Evolutionary conservation across 192 early-diverging fungal species (phyloP).

Genomic region (Backusella westeae): DNA sequence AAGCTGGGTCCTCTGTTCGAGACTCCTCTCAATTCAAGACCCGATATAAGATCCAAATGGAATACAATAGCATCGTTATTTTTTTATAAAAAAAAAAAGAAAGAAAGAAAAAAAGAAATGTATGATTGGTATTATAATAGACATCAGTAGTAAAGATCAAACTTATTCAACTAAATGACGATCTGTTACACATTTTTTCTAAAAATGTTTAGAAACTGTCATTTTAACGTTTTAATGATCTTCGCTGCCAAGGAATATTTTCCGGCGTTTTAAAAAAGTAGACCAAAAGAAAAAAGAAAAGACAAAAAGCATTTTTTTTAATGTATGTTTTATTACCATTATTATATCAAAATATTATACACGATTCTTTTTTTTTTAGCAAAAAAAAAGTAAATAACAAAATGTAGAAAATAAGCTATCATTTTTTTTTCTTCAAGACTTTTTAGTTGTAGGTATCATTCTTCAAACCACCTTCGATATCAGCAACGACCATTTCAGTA

Average conservation of each 20-base stretch:
- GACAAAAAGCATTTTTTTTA: neutral
- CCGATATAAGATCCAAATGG: neutral
- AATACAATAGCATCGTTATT: neutral
- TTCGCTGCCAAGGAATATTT: neutral
- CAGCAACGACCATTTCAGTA: conserved; percentile 63
- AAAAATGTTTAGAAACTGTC: neutral
- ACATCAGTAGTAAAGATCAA: neutral
- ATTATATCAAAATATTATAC: conserved; percentile 9
- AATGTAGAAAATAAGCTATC: neutral
- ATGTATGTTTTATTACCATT: neutral
- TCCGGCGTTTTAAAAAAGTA: neutral
- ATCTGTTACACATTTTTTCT: conserved; percentile 1
- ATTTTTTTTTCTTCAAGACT: neutral
- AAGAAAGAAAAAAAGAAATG: neutral
- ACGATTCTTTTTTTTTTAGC: neutral
- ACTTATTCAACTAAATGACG: neutral
- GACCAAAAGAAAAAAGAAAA: neutral
- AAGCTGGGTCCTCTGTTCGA: neutral
- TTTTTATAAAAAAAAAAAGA: neutral
- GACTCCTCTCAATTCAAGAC: neutral
- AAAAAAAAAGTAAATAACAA: neutral
- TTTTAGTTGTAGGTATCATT: conserved; percentile 8
- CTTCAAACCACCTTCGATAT: conserved; percentile 44
- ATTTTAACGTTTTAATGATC: neutral
- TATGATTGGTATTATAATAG: neutral